Evolutionary conservation across 345 rosid species (phyloP).

Genomic region (Salix brachista): DNA sequence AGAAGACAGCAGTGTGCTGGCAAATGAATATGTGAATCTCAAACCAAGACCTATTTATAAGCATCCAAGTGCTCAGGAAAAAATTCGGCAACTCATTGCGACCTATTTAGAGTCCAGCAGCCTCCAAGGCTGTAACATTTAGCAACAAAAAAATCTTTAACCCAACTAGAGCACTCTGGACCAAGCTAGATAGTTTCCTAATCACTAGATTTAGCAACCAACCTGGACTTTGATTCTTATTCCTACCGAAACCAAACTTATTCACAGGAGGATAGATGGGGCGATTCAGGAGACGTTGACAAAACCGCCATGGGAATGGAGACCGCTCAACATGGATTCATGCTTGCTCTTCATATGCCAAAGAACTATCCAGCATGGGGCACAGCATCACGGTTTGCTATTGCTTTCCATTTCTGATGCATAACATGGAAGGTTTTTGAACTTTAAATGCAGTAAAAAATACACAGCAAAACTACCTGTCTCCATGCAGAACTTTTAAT

Average conservation of each 20-base stretch:
- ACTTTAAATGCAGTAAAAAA: background rate
- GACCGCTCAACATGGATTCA: background rate
- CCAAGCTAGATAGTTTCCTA: slow-evolving; percentile 13
- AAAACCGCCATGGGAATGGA: too few relatives aligned
- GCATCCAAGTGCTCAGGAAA: background rate
- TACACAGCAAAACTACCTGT: background rate
- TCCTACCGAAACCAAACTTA: too few relatives aligned
- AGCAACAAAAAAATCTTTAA: background rate
- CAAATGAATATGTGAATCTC: background rate
- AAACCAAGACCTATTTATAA: background rate
- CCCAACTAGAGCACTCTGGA: background rate
- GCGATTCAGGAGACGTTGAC: too few relatives aligned
- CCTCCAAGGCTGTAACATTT: background rate
- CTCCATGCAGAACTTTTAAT: background rate
- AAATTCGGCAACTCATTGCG: too few relatives aligned
- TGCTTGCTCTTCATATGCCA: background rate
- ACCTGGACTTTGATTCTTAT: background rate
- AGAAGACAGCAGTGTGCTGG: background rate
- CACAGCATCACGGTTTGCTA: too few relatives aligned
- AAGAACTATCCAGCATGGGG: too few relatives aligned
- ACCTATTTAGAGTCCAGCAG: too few relatives aligned
- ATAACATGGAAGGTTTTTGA: background rate
- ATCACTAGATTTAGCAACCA: background rate
- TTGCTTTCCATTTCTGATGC: background rate
- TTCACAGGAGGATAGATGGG: too few relatives aligned